Evolutionary conservation across 345 rosid genomes (phyloP).

Genomic region (Eucalyptus regnans): DNA sequence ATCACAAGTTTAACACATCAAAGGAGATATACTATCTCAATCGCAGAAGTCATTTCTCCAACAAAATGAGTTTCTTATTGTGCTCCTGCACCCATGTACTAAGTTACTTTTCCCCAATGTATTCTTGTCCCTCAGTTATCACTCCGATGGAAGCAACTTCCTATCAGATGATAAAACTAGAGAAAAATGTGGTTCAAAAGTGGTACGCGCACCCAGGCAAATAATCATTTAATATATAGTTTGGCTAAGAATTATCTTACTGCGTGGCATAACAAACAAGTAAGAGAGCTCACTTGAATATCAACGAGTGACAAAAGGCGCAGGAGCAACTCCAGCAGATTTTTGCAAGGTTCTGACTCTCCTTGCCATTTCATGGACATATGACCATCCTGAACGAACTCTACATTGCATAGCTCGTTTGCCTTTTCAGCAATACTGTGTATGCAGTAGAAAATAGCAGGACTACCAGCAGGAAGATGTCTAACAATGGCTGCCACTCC

Average conservation of each 20-base stretch:
- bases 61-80: neutral
- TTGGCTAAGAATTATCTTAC: neutral
- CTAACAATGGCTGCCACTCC: slow-evolving; percentile 78
- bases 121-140: neutral
- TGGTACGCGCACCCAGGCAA: neutral
- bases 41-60: neutral
- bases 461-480: slow-evolving; percentile 92
- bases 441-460: slow-evolving; percentile 68
- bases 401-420: slow-evolving; percentile 24
- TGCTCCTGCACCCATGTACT: neutral
- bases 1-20: neutral
- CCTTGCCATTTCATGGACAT: slow-evolving; percentile 52
- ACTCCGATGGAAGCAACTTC: neutral
- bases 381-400: slow-evolving; percentile 9
- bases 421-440: slow-evolving; percentile 69
- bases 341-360: slow-evolving; percentile 44
- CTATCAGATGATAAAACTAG: neutral
- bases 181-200: neutral
- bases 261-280: neutral
- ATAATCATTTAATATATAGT: neutral
- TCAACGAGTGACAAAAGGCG: slow-evolving; percentile 73
- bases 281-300: slow-evolving; percentile 50
- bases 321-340: slow-evolving; percentile 63
- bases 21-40: neutral
- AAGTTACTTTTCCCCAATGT: neutral